Base-by-base conservation (phyloP, 2,329 filamentous ascomycete genomes). In the Penicillium sp. region DNA sequence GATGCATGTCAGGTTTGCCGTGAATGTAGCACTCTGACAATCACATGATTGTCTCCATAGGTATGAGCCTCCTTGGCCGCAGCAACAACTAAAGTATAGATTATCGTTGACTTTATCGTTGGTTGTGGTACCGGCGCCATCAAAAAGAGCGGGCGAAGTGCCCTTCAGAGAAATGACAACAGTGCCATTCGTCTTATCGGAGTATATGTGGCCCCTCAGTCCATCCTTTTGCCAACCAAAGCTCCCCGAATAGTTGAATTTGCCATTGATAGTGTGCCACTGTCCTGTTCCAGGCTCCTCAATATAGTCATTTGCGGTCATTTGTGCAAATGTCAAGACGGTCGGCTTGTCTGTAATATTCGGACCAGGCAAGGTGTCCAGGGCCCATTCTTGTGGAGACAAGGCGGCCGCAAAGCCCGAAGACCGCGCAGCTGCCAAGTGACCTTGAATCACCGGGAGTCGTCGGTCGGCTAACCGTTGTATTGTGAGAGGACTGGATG, bases 21-120 rank as follows among this genome's bases (percentile, higher is more conserved):
- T 87, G 69, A 91, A 97, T 1, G 91, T 90, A 12, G 86, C 84
- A 2, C 89, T 90, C 59, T 91, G 90, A 71, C 94, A 99, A 71
- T 96, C 89, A 74, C 94, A 99, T 53, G 96, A 91, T 70, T 95
- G 88, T 57, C 89, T 87, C 87, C 91, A 97, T 16, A 91, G 85
- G 76, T 87, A 91, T 60, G 91, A 90, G 0, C 92, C 91, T 65
- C 95, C 92, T 75, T 97, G 91, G 4, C 86, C 94, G 74, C 94
- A 99, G 74, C 94, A 99, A 76, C 94, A 99, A 69, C 92, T 96
- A 77, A 97, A 97, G 75, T 96, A 96, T 10, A 99, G 80, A 70
- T 99, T 99, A 75, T 99, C 94, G 71, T 97, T 99, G 67, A 92
- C 80, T 77, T 99, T 99, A 77, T 99, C 94, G 64, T 96, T 96